phyloP scores from a whole-genome alignment of 108 stramenopile genomes.

The Chaetoceros muelleri region DNA sequence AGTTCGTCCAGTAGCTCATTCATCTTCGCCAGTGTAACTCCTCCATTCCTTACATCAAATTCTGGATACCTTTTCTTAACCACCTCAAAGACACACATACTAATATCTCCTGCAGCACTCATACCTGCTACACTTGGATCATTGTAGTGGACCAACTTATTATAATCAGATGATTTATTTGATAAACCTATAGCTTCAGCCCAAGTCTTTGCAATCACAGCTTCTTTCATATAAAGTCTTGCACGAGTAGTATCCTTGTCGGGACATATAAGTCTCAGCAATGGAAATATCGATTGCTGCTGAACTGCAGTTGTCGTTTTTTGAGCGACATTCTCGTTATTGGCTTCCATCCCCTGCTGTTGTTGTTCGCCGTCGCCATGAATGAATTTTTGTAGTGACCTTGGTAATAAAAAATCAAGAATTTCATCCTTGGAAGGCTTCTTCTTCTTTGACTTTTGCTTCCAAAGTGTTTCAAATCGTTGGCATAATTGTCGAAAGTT shows the following conservation, averaged over 20 bases:
- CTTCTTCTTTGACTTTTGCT: slow-evolving; percentile 12
- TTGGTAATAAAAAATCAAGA: slow-evolving; percentile 34
- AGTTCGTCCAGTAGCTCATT: slow-evolving; percentile 73
- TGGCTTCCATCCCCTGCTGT: slow-evolving; percentile 14
- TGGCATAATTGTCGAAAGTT: slow-evolving; percentile 33
- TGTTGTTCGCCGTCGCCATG: too few relatives aligned
- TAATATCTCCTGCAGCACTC: slow-evolving; percentile 50
- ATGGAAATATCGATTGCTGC: slow-evolving; percentile 41
- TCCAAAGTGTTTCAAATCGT: slow-evolving; percentile 50
- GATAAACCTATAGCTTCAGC: slow-evolving; percentile 46
- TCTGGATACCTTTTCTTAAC: slow-evolving; percentile 30
- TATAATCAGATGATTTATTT: slow-evolving; percentile 15
- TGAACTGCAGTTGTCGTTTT: slow-evolving; percentile 2
- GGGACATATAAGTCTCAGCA: slow-evolving; percentile 57
- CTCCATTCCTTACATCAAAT: slow-evolving; percentile 3
- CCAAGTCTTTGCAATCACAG: slow-evolving; percentile 51
- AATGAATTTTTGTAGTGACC: slow-evolving; percentile 18
- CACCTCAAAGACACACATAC: slow-evolving; percentile 44
- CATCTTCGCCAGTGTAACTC: slow-evolving; percentile 48
- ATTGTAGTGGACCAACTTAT: slow-evolving; percentile 41
- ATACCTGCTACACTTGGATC: slow-evolving; percentile 37
- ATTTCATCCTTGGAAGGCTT: slow-evolving; percentile 12
- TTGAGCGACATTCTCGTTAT: neutral
- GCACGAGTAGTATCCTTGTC: slow-evolving; percentile 50
- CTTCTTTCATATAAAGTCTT: slow-evolving; percentile 53